A percentile compares a stretch with the other conserved stretches of the same genome.
phyloP scores from a whole-genome alignment of 2,329 filamentous ascomycete genomes.

The Coniochaeta prunicola region DNA sequence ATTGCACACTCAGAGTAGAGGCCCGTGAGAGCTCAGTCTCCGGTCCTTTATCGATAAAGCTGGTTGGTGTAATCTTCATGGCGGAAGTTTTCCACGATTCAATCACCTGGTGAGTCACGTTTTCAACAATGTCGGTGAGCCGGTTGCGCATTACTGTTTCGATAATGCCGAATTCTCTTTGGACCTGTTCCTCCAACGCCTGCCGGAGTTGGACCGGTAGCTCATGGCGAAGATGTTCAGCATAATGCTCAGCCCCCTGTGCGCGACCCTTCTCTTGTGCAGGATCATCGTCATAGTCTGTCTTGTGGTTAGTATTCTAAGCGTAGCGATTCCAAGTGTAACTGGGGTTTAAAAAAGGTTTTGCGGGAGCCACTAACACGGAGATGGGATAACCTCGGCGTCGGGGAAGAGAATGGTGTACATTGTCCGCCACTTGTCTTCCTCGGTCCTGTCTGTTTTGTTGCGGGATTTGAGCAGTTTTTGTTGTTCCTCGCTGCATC shows the following conservation, averaged over 20 bases:
- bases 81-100: not conserved
- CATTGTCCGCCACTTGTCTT: constrained; percentile 6
- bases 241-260: not conserved
- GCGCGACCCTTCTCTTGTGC: not conserved
- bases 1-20: not conserved
- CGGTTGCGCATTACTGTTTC: not conserved
- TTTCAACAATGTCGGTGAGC: not conserved
- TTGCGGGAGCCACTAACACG: constrained; percentile 5
- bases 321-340: not conserved
- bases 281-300: not conserved
- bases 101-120: not conserved
- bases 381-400: constrained; percentile 5
- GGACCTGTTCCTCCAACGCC: not conserved
- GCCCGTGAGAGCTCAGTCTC: not conserved
- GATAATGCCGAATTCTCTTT: not conserved
- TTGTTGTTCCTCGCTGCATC: constrained; percentile 5
- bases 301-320: not conserved
- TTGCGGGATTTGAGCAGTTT: constrained; percentile 1
- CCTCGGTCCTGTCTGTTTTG: constrained; percentile 5
- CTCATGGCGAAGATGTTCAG: not conserved
- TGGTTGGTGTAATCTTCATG: not conserved
- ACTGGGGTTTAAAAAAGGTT: not conserved
- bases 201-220: not conserved
- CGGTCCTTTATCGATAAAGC: not conserved
- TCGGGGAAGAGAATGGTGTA: constrained; percentile 9